Conservation (phyloP, 768 basidiomycete species). For the Porphyrellus cyaneotinctus region DNA sequence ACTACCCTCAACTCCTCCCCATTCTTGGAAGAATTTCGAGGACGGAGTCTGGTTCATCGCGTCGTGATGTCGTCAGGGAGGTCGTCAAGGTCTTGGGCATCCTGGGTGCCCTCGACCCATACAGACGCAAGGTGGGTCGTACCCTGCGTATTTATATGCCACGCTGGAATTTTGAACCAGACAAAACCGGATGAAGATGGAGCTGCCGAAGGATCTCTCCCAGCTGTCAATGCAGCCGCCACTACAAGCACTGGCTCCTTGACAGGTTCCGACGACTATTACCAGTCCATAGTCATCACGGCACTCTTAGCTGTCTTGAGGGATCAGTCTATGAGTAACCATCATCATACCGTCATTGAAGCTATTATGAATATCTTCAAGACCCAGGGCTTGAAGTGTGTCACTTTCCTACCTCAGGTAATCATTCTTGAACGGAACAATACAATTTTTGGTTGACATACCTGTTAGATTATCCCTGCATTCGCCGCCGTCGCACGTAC, state of each 20-base stretch:
- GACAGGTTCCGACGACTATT: constrained; percentile 87
- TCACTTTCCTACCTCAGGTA: constrained; percentile 91
- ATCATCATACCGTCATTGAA: constrained; percentile 93
- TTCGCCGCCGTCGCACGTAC: constrained; percentile 85
- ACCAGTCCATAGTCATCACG: constrained; percentile 92
- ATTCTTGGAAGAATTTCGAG: constrained; percentile 80
- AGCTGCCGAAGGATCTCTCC: constrained; percentile 53
- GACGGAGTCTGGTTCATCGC: constrained; percentile 69
- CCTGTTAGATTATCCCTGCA: constrained; percentile 81
- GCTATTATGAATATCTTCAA: constrained; percentile 99
- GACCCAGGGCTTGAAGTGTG: constrained; percentile 94
- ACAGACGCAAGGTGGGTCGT: constrained; percentile 75
- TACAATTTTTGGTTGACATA: constrained; percentile 7
- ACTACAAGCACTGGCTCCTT: constrained; percentile 56
- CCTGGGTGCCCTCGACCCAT: constrained; percentile 93
- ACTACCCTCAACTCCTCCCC: constrained; percentile 87
- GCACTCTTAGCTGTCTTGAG: constrained; percentile 82
- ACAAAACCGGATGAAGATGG: constrained; percentile 62
- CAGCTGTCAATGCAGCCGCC: constrained; percentile 66
- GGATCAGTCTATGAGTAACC: constrained; percentile 80
- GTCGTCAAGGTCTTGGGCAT: constrained; percentile 95
- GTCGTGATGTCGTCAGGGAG: constrained; percentile 90
- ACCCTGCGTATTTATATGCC: not conserved
- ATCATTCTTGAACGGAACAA: not conserved
- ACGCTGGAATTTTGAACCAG: constrained; percentile 28